A percentile compares a stretch with the other conserved stretches of the same genome.
Evolutionary conservation across 2,329 filamentous ascomycete species (phyloP).

Genomic region (Pseudophaeomoniella oleicola): DNA sequence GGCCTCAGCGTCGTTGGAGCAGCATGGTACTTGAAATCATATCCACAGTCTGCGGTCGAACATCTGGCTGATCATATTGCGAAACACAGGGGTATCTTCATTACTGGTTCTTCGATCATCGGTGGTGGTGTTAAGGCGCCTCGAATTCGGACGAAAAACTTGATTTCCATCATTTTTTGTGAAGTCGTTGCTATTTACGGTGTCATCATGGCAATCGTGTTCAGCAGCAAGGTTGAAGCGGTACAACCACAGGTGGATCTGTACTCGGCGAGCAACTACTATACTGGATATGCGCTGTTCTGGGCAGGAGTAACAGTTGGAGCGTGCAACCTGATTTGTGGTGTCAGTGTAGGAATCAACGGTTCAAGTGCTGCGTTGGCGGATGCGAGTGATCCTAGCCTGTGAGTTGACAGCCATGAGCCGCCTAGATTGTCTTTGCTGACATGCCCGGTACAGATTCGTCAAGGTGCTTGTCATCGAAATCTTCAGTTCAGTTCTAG

Average conservation of each 20-base stretch:
- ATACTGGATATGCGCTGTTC: conserved; percentile 89
- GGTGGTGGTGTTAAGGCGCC: conserved; percentile 94
- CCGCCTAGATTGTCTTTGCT: conserved; percentile 1
- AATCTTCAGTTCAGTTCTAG: conserved; percentile 96
- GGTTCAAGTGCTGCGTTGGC: conserved; percentile 91
- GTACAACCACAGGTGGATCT: conserved; percentile 48
- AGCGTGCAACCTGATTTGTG: conserved; percentile 89
- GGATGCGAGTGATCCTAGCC: conserved; percentile 77
- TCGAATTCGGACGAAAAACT: conserved; percentile 96
- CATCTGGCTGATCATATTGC: neutral
- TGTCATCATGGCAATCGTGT: conserved; percentile 99
- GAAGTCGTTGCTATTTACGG: conserved; percentile 99
- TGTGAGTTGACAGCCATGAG: conserved; percentile 44
- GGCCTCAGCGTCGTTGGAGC: conserved; percentile 91
- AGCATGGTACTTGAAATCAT: conserved; percentile 86
- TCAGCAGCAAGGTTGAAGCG: conserved; percentile 67
- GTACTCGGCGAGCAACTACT: conserved; percentile 68
- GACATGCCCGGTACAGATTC: conserved; percentile 58
- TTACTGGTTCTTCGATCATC: conserved; percentile 93
- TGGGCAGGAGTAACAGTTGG: conserved; percentile 93
- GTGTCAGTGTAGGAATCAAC: conserved; percentile 94
- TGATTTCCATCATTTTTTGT: conserved; percentile 99
- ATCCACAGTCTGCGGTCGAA: too few species aligned
- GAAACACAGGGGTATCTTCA: conserved; percentile 85
- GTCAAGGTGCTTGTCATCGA: conserved; percentile 98